Percentiles rank a stretch among this genome's conserved stretches.
phyloP scores from a whole-genome alignment of 768 basidiomycete genomes.

The Russula virescens region DNA sequence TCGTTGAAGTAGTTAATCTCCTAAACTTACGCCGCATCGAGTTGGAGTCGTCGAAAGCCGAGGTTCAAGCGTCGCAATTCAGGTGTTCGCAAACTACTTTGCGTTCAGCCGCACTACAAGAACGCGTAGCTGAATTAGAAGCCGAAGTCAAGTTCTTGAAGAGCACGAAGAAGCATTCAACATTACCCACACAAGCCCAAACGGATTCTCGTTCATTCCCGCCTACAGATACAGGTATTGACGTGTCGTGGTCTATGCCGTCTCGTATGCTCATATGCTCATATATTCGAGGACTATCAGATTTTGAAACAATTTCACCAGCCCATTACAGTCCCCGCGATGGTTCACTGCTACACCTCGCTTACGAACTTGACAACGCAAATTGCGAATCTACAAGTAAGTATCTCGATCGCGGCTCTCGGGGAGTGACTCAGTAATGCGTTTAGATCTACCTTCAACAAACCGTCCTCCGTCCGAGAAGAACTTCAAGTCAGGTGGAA shows the following conservation, averaged over 20 bases:
- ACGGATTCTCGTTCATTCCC: not conserved
- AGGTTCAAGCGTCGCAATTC: not conserved
- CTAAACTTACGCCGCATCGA: not conserved
- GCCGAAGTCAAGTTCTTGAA: constrained; percentile 2
- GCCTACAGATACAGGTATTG: not conserved
- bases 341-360: no score
- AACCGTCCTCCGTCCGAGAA: no score
- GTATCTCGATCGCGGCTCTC: no score
- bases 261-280: not conserved
- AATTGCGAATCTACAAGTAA: no score
- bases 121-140: constrained; percentile 4
- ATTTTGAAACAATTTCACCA: not conserved
- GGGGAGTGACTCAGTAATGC: no score
- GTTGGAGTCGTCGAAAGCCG: not conserved
- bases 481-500: no score
- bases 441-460: no score
- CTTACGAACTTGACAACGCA: no score
- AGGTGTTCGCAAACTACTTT: not conserved
- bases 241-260: not conserved
- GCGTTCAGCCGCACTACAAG: not conserved
- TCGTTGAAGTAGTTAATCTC: not conserved
- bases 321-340: no score
- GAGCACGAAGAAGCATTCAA: not conserved
- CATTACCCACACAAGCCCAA: not conserved
- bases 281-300: not conserved